Conservation (phyloP, 768 basidiomycete species). For the Dictyophora rubrovolvata region DNA sequence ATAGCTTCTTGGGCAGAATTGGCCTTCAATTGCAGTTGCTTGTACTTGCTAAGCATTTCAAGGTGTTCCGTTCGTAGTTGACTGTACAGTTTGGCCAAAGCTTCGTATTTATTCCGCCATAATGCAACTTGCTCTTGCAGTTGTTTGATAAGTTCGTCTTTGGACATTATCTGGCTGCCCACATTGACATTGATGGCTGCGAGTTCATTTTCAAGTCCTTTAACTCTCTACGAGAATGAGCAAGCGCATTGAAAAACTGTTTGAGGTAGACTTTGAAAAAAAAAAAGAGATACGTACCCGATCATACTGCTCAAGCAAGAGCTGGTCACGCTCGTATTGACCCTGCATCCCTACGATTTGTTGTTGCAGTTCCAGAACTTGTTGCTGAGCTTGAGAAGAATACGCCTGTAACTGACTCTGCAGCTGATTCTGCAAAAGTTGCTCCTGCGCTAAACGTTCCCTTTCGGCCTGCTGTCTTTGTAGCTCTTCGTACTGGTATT, state of each 20-base stretch:
- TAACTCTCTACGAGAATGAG: conserved; percentile 59
- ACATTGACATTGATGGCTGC: conserved; percentile 64
- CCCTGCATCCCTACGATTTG: conserved; percentile 89
- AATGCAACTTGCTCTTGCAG: conserved; percentile 93
- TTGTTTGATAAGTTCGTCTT: conserved; percentile 92
- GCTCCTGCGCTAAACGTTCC: conserved; percentile 82
- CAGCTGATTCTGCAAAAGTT: conserved; percentile 75
- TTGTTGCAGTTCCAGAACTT: conserved; percentile 74
- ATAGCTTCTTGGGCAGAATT: conserved; percentile 97
- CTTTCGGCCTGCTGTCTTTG: conserved; percentile 82
- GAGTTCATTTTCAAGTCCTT: conserved; percentile 88
- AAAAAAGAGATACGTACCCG: conserved; percentile 43
- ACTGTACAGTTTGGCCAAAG: conserved; percentile 95
- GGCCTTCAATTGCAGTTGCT: conserved; percentile 94
- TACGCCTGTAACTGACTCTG: conserved; percentile 76
- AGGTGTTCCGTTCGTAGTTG: conserved; percentile 96
- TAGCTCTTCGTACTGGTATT: conserved; percentile 81
- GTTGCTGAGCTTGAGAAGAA: conserved; percentile 66
- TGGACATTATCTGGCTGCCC: conserved; percentile 75
- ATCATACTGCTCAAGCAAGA: conserved; percentile 96
- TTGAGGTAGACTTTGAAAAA: conserved; percentile 3
- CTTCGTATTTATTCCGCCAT: conserved; percentile 99
- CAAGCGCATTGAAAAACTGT: background rate
- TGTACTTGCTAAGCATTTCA: conserved; percentile 94
- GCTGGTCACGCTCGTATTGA: conserved; percentile 96